Evolutionary conservation across 257 asterid genomes (phyloP), one percentile per base, ranked within the genome.

Genomic region (Gentiana dahurica): DNA sequence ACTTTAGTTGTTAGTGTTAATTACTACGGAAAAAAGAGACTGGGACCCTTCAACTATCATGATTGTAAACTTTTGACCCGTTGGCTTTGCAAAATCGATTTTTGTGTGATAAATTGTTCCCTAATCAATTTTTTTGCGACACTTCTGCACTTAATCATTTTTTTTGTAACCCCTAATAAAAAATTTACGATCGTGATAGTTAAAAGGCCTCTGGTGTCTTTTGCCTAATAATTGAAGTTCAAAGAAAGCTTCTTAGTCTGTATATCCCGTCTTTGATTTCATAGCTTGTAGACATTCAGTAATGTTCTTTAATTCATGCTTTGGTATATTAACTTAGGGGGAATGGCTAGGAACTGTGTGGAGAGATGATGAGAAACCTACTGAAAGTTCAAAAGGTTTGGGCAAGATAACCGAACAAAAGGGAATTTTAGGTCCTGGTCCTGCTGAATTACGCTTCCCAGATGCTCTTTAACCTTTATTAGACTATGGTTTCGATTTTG

Each of bases 401-500:
- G 88, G 79, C 43, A 88, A 85, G 80, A 87, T 85, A 71, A 62
- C 77, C 32, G 95, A 88, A 67, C 98, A 91, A 88, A 91, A 85
- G 71, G 98, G 97, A 63, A 91, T 91, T 66, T 66, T 91, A 60
- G 97, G 98, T 48, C 98, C 98, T 11, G 98, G 98, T 51, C 98
- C 98, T 6, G 81, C 97, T 4, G 97, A 87, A 63, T 80, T 88
- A 49, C 98, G 98, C 15, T 91, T 91, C 75, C 73, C 95, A 4
- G 98, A 91, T 57, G 97, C 97, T 55, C 63, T 85, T 64, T 85
- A 70, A 81, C 55, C 38, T 15, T 24, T 24, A 24, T 24, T 24
- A 24, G 39, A 24, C 38, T 47, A 6, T 13, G 6, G 36, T 33
- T 54, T 24, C 6, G 34, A 59, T 4, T 41, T 10, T 5, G 46